Percentiles rank a stretch among this genome's conserved stretches.
phyloP scores from a whole-genome alignment of 345 rosid genomes.

The Angophora floribunda region DNA sequence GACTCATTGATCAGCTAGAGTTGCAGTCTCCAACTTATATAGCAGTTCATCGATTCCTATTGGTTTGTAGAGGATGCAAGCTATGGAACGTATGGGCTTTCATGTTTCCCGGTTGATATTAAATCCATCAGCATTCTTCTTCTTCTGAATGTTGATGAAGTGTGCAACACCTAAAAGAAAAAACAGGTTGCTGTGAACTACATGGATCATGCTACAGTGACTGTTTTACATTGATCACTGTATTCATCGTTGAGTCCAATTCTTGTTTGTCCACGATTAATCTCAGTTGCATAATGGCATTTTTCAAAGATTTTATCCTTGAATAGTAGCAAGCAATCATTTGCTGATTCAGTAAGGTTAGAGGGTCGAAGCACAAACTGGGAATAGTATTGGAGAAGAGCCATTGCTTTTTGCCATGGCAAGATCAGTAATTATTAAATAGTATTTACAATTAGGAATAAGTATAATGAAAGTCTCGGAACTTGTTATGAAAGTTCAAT shows the following conservation, averaged over 20 bases:
- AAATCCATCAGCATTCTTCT: not conserved
- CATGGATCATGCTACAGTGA: not conserved
- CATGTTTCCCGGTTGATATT: not conserved
- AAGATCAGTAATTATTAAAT: too few species aligned
- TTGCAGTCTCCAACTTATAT: not conserved
- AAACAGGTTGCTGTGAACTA: not conserved
- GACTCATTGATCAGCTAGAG: not conserved
- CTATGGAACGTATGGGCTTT: not conserved
- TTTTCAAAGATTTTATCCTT: not conserved
- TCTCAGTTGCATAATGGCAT: not conserved
- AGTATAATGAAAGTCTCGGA: too few species aligned
- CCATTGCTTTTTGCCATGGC: not conserved
- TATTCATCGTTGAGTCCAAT: not conserved
- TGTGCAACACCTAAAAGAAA: not conserved
- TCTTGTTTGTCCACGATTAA: not conserved
- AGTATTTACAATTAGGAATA: too few species aligned
- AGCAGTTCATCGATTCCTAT: not conserved
- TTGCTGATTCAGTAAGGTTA: not conserved
- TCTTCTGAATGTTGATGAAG: not conserved
- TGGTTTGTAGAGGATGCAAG: not conserved
- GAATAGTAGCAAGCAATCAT: not conserved
- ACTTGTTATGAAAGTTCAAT: too few species aligned
- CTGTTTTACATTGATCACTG: not conserved
- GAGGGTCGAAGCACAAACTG: not conserved
- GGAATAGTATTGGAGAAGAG: not conserved